phyloP scores from a whole-genome alignment of 2,329 filamentous ascomycete species.

The Sclerotinia nivalis region DNA sequence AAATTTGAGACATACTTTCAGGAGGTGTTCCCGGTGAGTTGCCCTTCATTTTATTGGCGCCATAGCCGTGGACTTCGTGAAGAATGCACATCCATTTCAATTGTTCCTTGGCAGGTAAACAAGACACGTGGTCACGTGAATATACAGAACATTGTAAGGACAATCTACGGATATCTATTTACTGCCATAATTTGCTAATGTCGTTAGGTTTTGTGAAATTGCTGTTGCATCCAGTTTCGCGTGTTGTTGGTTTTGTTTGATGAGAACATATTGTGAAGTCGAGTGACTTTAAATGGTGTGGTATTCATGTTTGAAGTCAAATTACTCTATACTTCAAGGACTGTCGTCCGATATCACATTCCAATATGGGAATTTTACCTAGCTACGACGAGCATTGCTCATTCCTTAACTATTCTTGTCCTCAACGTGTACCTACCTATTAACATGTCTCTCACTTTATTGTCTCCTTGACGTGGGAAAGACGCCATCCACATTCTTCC shows the following conservation, averaged over 20 bases:
- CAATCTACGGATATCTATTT: not conserved
- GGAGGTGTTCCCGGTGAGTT: too few species aligned
- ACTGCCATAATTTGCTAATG: not conserved
- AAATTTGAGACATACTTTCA: not conserved
- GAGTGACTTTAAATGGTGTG: conserved; percentile 4
- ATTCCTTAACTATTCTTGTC: conserved; percentile 16
- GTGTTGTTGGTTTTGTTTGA: not conserved
- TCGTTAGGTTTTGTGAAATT: not conserved
- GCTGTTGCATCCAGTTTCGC: too few species aligned
- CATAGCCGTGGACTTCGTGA: not conserved
- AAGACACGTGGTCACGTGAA: not conserved
- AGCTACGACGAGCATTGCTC: not conserved
- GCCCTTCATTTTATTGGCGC: not conserved
- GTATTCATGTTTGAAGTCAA: not conserved
- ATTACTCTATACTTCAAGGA: not conserved
- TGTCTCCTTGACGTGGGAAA: conserved; percentile 3
- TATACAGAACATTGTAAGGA: too few species aligned
- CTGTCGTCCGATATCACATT: conserved; percentile 11
- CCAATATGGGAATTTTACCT: conserved; percentile 11
- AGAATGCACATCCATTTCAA: conserved; percentile 20
- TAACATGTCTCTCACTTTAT: not conserved
- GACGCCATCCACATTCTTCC: conserved; percentile 22
- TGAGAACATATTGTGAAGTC: not conserved
- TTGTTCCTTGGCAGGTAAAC: conserved; percentile 1
- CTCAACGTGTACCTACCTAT: not conserved